These are phyloP conservation scores for Tylopilus balloui DNA, from an alignment of 768 basidiomycete genomes.

Conservation along the genomic window DNA sequence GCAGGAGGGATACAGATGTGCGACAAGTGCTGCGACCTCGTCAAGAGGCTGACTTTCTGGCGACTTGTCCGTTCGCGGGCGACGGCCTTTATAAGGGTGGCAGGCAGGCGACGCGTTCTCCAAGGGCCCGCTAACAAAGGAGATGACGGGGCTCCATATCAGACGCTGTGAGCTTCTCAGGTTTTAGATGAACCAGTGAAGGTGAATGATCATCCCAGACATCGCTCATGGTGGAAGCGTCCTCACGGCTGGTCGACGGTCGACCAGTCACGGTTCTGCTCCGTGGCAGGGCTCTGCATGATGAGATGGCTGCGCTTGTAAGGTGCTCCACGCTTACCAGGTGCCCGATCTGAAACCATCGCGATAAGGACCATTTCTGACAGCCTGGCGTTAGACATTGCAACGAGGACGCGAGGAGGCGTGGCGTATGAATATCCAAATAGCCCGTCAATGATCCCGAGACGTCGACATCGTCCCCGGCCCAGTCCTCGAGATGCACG, in stretches of 20 bases:
- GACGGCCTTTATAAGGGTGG: constrained; percentile 12
- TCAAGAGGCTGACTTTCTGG: constrained; percentile 1
- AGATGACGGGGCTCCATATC: neutral
- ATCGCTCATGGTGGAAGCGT: neutral
- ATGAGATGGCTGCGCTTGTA: neutral
- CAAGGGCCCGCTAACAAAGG: constrained; percentile 10
- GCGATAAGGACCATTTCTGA: neutral
- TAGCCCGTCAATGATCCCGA: no score
- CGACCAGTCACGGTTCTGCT: neutral
- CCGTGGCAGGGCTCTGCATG: neutral
- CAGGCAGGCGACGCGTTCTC: neutral
- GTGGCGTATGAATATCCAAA: no score
- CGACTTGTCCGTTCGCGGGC: neutral
- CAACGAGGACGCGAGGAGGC: constrained; percentile 9
- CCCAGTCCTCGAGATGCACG: neutral
- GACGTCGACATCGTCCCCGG: neutral
- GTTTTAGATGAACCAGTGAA: constrained; percentile 1
- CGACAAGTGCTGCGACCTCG: neutral
- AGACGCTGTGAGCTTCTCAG: constrained; percentile 12
- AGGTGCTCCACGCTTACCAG: neutral
- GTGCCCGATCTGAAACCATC: neutral
- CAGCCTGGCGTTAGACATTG: neutral
- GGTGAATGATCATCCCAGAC: neutral
- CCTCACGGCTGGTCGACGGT: neutral
- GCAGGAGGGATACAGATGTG: neutral